phyloP scores from a whole-genome alignment of 495 filamentous ascomycete species.

The Parachaetomium inaequale region DNA sequence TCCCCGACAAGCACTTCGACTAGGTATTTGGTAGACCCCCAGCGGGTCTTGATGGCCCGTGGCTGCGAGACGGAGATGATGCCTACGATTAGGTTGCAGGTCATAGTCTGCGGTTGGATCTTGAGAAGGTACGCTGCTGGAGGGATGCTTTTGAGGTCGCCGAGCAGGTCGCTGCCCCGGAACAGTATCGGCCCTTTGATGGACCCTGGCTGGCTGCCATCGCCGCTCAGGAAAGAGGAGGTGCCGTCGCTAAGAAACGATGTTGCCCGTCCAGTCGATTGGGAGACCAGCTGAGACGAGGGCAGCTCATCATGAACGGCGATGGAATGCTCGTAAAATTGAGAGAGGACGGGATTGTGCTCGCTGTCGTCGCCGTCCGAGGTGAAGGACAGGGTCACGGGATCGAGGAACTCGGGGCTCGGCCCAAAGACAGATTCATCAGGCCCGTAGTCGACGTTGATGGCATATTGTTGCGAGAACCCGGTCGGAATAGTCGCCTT shows the following conservation, averaged over 20 bases:
- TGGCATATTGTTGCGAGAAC: conserved; percentile 47
- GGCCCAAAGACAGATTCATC: conserved; percentile 25
- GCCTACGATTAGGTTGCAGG: conserved; percentile 71
- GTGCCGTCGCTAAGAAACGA: conserved; percentile 21
- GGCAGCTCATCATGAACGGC: conserved; percentile 56
- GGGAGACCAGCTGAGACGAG: conserved; percentile 47
- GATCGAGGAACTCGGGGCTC: conserved; percentile 48
- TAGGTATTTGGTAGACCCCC: conserved; percentile 57
- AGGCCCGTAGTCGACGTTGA: conserved; percentile 18
- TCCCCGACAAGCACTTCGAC: conserved; percentile 81
- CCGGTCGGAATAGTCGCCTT: conserved; percentile 38
- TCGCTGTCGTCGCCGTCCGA: conserved; percentile 25
- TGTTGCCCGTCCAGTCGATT: conserved; percentile 3
- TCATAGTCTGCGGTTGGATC: conserved; percentile 75
- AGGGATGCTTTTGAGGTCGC: conserved; percentile 67
- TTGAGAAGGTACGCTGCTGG: conserved; percentile 60
- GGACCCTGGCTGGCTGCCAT: conserved; percentile 6
- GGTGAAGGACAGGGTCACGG: conserved; percentile 38
- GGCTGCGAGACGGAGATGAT: conserved; percentile 67
- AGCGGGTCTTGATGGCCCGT: conserved; percentile 52
- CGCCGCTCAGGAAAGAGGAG: conserved; percentile 21
- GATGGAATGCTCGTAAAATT: conserved; percentile 73
- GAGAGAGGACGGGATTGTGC: conserved; percentile 35
- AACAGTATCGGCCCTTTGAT: conserved; percentile 22
- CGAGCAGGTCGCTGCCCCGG: conserved; percentile 42